Conservation (phyloP, 2,329 filamentous ascomycete species). For the Arachnopeziza araneosa region DNA sequence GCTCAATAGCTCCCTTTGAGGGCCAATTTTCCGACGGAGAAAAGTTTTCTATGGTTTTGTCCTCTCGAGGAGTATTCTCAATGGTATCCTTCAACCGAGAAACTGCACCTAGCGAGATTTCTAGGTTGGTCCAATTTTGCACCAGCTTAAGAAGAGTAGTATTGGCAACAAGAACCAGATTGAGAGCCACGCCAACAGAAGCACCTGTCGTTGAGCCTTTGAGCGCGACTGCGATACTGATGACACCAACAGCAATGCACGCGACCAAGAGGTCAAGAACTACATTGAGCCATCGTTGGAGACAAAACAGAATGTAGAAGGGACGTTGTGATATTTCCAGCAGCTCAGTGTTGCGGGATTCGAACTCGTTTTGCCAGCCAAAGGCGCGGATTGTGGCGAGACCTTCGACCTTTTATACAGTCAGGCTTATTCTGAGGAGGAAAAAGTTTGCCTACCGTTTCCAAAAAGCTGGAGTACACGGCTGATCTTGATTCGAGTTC, state of each 20-base stretch:
- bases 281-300: constrained; percentile 51
- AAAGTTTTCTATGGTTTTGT: neutral
- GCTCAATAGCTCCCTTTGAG: constrained; percentile 28
- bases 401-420: constrained; percentile 30
- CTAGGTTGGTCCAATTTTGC: constrained; percentile 49
- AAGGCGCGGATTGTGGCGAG: constrained; percentile 41
- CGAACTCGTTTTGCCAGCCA: constrained; percentile 35
- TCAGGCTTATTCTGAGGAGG: neutral
- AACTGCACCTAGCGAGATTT: constrained; percentile 53
- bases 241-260: constrained; percentile 10
- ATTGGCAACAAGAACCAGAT: constrained; percentile 20
- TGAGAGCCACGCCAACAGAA: constrained; percentile 23
- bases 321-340: constrained; percentile 50
- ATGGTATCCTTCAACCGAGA: constrained; percentile 48
- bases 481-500: constrained; percentile 39
- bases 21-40: constrained; percentile 30
- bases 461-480: constrained; percentile 39
- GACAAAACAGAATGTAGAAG: constrained; percentile 48
- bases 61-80: constrained; percentile 36
- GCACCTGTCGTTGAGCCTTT: constrained; percentile 13
- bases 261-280: constrained; percentile 31
- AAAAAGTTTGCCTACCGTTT: constrained; percentile 28
- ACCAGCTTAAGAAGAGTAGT: constrained; percentile 22
- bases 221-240: constrained; percentile 16
- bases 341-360: constrained; percentile 39